phyloP scores from a whole-genome alignment of 192 early-diverging fungal genomes.

The Jimgerdemannia lactiflua region DNA sequence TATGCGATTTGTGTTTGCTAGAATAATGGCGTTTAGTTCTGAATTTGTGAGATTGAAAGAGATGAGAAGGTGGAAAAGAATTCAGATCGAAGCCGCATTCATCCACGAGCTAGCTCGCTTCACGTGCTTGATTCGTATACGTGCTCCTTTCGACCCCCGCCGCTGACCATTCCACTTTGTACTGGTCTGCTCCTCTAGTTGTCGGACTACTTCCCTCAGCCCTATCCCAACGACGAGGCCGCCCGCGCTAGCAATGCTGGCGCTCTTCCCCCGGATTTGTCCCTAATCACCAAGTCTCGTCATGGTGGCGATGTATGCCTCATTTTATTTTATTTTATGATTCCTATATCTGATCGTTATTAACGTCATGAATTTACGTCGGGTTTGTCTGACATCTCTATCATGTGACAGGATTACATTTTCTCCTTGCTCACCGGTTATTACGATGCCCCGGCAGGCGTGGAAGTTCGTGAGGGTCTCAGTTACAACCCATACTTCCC shows the following conservation, averaged over 20 bases:
- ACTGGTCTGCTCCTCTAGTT: conserved; percentile 37
- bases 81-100: neutral
- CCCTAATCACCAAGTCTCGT: conserved; percentile 91
- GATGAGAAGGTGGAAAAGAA: no score
- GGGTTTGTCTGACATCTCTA: neutral
- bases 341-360: no score
- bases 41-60: no score
- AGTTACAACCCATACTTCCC: conserved; percentile 99
- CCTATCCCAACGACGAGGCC: conserved; percentile 97
- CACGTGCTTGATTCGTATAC: no score
- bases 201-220: conserved; percentile 84
- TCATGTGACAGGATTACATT: conserved; percentile 76
- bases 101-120: no score
- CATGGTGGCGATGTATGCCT: conserved; percentile 80
- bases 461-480: conserved; percentile 90
- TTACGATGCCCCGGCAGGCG: conserved; percentile 90
- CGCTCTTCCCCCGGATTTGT: conserved; percentile 93
- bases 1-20: neutral
- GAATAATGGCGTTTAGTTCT: neutral
- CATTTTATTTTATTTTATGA: neutral
- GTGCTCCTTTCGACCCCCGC: neutral
- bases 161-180: neutral
- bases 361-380: neutral
- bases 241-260: conserved; percentile 95
- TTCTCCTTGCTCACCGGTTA: conserved; percentile 96